Base-by-base conservation (phyloP, 441 rosid species). In the Erodium moschatum region DNA sequence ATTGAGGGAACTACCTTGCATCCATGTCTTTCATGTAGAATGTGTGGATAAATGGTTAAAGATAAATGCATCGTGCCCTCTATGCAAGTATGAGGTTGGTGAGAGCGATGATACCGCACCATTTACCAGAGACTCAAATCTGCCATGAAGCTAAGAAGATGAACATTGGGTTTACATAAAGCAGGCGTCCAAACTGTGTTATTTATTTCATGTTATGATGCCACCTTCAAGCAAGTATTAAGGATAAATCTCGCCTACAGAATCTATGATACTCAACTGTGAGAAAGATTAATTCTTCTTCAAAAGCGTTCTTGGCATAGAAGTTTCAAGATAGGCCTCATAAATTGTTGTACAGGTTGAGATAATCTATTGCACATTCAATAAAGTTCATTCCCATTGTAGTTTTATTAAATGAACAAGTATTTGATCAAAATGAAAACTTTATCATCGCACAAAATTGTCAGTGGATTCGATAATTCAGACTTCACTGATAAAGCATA, bases 1-100 rank as follows among this genome's bases (percentile, higher is more conserved):
- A 79, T 78, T 94, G 74, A 84, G 90, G 76, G 97, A 91, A 83
- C 83, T 94, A 66, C 90, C 94, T 0, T 94, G 99, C 69, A 70
- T 76, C 52, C 99, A 94, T 81, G 87, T 88, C 77, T 90, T 94
- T 74, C 97, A 91, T 87, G 86, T 84, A 85, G 97, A 91, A 12
- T 94, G 99, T 64, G 96, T 94, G 29, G 97, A 91, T 67, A 94
- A 87, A 74, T 94, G 99, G 99, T 85, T 94, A 19, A 94, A 87
- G 83, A 91, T 94, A 75, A 91, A 86, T 44, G 99, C 99, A 0
- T 76, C 86, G 8, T 94, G 98, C 75, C 98, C 98, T 42, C 92
- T 94, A 15, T 94, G 98, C 89, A 94, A 94, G 82, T 84, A 75
- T 13, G 95, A 90, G 68, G 96, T 91, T 9, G 92, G 94, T 1